Evolutionary conservation across 2,329 filamentous ascomycete species (phyloP).

Genomic region (Metarhizium rileyi): DNA sequence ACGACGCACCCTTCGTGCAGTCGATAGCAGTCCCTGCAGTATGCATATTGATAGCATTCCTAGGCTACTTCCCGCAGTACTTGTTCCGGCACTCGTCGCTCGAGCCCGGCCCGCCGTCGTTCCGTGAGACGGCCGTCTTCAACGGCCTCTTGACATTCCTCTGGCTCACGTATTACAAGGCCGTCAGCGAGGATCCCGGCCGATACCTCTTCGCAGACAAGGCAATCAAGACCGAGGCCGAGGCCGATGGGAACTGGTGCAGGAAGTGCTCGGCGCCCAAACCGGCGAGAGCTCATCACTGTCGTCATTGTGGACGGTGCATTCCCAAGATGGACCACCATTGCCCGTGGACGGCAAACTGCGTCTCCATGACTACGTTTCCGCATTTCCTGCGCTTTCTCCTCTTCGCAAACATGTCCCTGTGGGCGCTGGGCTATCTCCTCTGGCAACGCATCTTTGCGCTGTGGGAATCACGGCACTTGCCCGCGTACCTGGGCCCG

Average conservation of each 20-base stretch:
- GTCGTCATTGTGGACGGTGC: constrained; percentile 63
- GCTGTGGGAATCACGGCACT: constrained; percentile 54
- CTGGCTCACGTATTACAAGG: constrained; percentile 59
- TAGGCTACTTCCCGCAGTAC: constrained; percentile 63
- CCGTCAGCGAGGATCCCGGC: constrained; percentile 49
- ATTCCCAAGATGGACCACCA: constrained; percentile 80
- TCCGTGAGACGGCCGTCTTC: constrained; percentile 49
- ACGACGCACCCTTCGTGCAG: constrained; percentile 34
- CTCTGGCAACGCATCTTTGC: constrained; percentile 47
- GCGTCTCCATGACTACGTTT: constrained; percentile 72
- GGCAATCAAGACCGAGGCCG: constrained; percentile 14
- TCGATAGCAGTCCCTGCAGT: constrained; percentile 60
- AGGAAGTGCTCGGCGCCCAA: constrained; percentile 66
- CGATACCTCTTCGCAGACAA: constrained; percentile 36
- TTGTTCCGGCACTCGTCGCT: constrained; percentile 52
- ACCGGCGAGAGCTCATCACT: constrained; percentile 72
- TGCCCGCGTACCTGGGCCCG: constrained; percentile 69
- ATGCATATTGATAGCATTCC: constrained; percentile 54
- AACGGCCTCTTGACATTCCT: constrained; percentile 56
- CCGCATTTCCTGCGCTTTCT: constrained; percentile 78
- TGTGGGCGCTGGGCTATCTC: constrained; percentile 51
- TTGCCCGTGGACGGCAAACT: constrained; percentile 78
- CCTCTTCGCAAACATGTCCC: constrained; percentile 54
- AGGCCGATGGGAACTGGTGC: constrained; percentile 50
- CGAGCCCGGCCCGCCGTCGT: constrained; percentile 49